These are phyloP conservation scores for Fusarium sp. DNA, from an alignment of 2,329 filamentous ascomycete genomes.

Conservation along the genomic window DNA sequence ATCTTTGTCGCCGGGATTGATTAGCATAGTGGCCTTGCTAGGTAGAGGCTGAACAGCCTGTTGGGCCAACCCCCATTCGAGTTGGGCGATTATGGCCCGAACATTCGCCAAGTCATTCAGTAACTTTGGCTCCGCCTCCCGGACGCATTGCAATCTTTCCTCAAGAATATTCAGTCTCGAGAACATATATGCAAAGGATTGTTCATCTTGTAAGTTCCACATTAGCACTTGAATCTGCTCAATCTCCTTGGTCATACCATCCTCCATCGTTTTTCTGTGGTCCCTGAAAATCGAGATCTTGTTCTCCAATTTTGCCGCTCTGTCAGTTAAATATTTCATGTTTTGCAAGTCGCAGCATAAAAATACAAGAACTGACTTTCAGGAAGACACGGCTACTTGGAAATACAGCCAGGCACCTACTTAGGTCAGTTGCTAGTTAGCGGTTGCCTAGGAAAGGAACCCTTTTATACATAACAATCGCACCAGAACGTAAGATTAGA, in stretches of 20 bases:
- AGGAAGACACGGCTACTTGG: not conserved
- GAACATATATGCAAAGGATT: not conserved
- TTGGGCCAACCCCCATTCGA: not conserved
- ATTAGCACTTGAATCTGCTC: not conserved
- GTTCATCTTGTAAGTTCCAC: not conserved
- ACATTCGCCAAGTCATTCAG: not conserved
- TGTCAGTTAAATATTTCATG: not conserved
- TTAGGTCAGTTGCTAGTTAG: accelerated
- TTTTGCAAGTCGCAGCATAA: not conserved
- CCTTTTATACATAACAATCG: not conserved
- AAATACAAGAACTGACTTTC: not conserved
- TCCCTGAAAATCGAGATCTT: not conserved
- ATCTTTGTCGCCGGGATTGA: not conserved
- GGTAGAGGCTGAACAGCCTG: not conserved
- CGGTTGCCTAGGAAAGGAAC: accelerated
- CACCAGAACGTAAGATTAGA: no score
- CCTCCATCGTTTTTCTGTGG: not conserved
- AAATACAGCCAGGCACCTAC: not conserved
- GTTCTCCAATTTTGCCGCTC: not conserved
- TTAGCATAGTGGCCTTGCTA: not conserved
- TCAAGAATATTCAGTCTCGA: not conserved
- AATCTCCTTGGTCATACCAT: not conserved
- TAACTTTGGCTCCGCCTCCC: not conserved
- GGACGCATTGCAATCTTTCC: not conserved
- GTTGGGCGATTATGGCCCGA: not conserved